Percentiles rank a stretch among this genome's conserved stretches.
Evolutionary conservation across 257 asterid species (phyloP).

Genomic region (Jacaranda copaia): DNA sequence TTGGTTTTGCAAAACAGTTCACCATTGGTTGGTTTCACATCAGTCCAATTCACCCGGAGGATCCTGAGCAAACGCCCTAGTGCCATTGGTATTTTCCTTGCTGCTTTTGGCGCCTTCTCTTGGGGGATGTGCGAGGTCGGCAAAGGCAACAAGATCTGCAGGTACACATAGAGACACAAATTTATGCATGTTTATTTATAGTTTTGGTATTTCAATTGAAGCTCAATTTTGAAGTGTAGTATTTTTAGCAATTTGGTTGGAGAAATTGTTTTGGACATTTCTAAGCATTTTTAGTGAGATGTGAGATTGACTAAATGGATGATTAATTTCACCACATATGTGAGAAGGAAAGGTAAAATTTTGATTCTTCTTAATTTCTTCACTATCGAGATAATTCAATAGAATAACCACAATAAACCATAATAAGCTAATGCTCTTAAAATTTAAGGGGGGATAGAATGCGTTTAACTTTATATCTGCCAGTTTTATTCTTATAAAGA

Average conservation of each 20-base stretch:
- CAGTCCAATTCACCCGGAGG: constrained; percentile 87
- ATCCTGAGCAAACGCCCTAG: constrained; percentile 86
- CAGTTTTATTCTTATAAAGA: background rate
- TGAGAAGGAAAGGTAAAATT: background rate
- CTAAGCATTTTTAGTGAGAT: background rate
- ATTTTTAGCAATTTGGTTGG: background rate
- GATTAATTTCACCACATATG: background rate
- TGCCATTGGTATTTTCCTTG: constrained; percentile 80
- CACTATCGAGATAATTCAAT: background rate
- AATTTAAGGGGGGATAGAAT: background rate
- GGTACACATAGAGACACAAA: constrained; percentile 42
- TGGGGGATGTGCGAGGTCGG: constrained; percentile 98
- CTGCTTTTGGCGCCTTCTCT: constrained; percentile 82
- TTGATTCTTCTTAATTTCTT: background rate
- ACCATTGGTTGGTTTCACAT: constrained; percentile 97
- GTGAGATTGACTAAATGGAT: background rate
- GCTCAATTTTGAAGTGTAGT: background rate
- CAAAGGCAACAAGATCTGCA: constrained; percentile 93
- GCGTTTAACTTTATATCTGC: background rate
- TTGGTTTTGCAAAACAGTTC: constrained; percentile 92
- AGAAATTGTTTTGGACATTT: background rate
- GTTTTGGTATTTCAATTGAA: background rate
- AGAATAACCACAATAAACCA: background rate
- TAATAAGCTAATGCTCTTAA: background rate
- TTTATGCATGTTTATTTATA: background rate